Evolutionary conservation across 768 basidiomycete genomes (phyloP).

Genomic region (Termitomyces eurrhizus): DNA sequence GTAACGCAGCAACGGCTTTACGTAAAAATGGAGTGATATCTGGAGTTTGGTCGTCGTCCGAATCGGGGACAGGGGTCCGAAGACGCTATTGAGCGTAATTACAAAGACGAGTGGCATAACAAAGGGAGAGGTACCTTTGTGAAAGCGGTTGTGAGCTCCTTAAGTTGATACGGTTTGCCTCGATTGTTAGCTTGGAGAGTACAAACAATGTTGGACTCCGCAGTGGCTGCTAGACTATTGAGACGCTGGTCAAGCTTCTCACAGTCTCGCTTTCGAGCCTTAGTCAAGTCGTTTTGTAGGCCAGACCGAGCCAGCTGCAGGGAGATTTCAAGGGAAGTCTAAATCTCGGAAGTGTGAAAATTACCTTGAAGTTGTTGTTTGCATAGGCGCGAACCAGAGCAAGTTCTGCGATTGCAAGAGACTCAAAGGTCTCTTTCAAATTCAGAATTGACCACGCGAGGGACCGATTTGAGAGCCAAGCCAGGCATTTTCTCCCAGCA

Average conservation of each 20-base stretch:
- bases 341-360: background rate
- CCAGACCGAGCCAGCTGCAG: conserved; percentile 9
- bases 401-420: conserved; percentile 3
- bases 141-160: conserved; percentile 16
- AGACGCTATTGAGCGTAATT: conserved; percentile 6
- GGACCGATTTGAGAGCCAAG: conserved; percentile 10
- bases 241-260: conserved; percentile 8
- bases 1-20: conserved; percentile 9
- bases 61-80: background rate
- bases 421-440: background rate
- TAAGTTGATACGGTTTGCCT: conserved; percentile 10
- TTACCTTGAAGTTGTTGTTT: conserved; percentile 12
- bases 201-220: conserved; percentile 6
- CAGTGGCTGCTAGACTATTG: background rate
- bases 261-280: conserved; percentile 9
- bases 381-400: conserved; percentile 6
- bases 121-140: conserved; percentile 8
- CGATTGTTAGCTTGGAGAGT: conserved; percentile 8
- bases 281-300: conserved; percentile 9
- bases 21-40: conserved; percentile 14
- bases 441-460: conserved; percentile 14
- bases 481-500: conserved; percentile 8
- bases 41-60: conserved; percentile 1
- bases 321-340: background rate
- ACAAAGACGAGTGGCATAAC: background rate